Evolutionary conservation across 2,329 filamentous ascomycete species (phyloP), one percentile per base, ranked within the genome.

Genomic region (Cercospora zeae-maydis): DNA sequence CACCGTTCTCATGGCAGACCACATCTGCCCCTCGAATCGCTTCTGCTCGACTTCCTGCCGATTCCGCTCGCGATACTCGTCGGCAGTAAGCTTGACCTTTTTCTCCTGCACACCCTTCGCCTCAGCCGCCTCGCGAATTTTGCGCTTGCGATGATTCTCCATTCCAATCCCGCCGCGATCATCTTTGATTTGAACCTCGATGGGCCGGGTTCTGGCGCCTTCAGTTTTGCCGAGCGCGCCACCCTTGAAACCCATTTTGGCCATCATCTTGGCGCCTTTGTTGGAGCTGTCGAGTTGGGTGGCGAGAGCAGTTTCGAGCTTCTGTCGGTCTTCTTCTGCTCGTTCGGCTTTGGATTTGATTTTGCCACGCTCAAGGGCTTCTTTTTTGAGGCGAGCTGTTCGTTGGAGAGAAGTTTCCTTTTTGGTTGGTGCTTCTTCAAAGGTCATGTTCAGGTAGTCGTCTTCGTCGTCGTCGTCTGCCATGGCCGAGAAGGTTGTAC

Each of bases 391-490:
- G 59, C 81, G 83, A 62, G 78, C 79, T 58, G 82, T 81, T 59
- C 82, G 82, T 72, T 90, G 86, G 1, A 87, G 80, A 21, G 86
- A 85, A 10, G 86, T 87, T 74, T 90, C 87, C 67, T 82, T 83
- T 61, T 73, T 72, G 7, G 77, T 73, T 30, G 75, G 74, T 16
- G 76, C 76, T 61, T 96, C 90, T 16, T 85, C 83, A 74, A 99
- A 93, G 13, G 88, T 83, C 93, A 99, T 98, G 71, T 88, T 92
- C 90, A 99, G 96, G 82, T 99, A 98, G 77, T 99, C 95, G 67
- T 97, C 92, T 66, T 92, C 91, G 19, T 92, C 91, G 6, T 91
- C 90, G 9, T 58, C 66, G 6, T 67, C 68, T 65, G 68, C 69
- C 45, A n/a, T 67, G 21, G 45, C 39, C 42, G 27, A 5, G 3